These are phyloP conservation scores for Suillus weaverae DNA, from an alignment of 768 basidiomycete species.

Conservation along the genomic window DNA sequence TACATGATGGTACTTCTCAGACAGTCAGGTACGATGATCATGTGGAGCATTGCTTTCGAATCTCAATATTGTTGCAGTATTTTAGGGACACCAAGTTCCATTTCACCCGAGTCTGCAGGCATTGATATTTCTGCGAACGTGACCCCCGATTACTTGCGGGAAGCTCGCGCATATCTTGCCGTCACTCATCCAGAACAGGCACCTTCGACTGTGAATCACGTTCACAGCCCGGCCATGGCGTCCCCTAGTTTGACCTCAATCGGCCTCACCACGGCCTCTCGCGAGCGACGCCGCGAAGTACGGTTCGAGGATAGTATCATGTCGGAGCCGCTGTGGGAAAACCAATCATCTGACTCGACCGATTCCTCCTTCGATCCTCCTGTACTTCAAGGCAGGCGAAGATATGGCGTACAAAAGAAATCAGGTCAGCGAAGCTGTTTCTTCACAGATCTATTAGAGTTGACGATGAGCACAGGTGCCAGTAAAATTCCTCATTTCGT, in stretches of 20 bases:
- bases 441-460: neutral
- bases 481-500: conserved; percentile 34
- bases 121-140: conserved; percentile 31
- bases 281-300: conserved; percentile 32
- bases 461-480: conserved; percentile 18
- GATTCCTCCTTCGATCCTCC: conserved; percentile 30
- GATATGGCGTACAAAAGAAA: conserved; percentile 13
- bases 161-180: conserved; percentile 33
- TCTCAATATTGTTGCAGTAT: conserved; percentile 15
- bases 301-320: conserved; percentile 35
- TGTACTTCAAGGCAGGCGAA: conserved; percentile 15
- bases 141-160: conserved; percentile 34
- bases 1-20: conserved; percentile 17
- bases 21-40: neutral
- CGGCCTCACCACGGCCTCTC: conserved; percentile 27
- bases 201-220: conserved; percentile 11
- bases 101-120: conserved; percentile 34
- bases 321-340: conserved; percentile 30
- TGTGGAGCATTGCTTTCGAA: conserved; percentile 3
- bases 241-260: conserved; percentile 33
- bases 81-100: conserved; percentile 29
- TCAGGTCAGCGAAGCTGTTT: conserved; percentile 19
- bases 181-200: conserved; percentile 25
- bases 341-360: conserved; percentile 29
- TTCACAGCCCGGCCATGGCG: conserved; percentile 23